Base-by-base conservation (phyloP, 495 filamentous ascomycete genomes). In the Penicillium simplicissimum region DNA sequence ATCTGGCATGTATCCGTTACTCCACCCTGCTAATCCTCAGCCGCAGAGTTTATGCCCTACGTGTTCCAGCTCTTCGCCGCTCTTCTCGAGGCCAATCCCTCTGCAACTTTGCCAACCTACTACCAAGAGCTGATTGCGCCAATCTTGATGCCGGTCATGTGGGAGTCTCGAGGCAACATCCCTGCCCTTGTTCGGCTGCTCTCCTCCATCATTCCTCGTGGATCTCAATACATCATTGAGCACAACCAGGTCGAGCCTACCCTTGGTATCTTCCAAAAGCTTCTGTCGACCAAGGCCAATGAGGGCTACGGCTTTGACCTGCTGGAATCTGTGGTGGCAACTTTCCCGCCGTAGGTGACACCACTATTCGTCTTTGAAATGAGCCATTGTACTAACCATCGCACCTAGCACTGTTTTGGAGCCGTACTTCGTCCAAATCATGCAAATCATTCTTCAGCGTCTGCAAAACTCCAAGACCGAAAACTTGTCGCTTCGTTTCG, bases 31-130 rank as follows among this genome's bases (percentile, higher is more conserved):
- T 64, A 31, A 66, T 55, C 52, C 10, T 6, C 19, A 11, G 3
- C 52, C 25, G 10, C 67, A 91, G 96, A 99, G 76, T 99, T 98
- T 73, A 88, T 90, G 64, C 96, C 95, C 11, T 99, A 97, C 66
- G 87, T 98, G 43, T 97, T 99, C 80, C 96, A 98, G 75, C 84
- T 99, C 31, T 91, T 97, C 58, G 89, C 92, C 4, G 89, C 92
- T 19, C 84, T 98, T 36, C 85, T 98, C 3, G 93, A 96, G 76
- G 82, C 88, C 31, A 91, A 93, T 63, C 87, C 90, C 3, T 81
- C 89, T 7, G 88, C 81, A 8, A 80, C 86, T 14, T 79, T 98
- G 15, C 86, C 93, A 0, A 82, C 85, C 8, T 88, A 88, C 64
- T 96, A 93, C 76, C 85, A 91, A 66, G 80, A 84, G 9, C 76